Conservation (phyloP, 1,284 basidiomycete species). For the Volvariella surrecta region DNA sequence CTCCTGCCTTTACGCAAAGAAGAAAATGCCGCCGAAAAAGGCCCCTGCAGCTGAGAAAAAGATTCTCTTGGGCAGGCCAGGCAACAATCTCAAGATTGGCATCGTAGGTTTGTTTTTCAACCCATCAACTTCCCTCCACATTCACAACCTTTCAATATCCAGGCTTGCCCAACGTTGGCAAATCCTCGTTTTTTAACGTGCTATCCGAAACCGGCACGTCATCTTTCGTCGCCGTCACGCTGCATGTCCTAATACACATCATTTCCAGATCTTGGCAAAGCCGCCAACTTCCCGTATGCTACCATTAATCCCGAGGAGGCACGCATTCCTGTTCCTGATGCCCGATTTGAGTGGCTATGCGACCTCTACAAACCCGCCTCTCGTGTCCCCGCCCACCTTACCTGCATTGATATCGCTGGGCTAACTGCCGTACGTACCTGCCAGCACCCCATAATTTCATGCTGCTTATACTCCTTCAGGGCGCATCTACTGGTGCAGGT, state of each 20-base stretch:
- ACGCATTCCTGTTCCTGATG: constrained; percentile 95
- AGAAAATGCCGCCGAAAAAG: constrained; percentile 85
- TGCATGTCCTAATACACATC: constrained; percentile 7
- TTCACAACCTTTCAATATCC: constrained; percentile 9
- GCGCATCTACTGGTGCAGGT: constrained; percentile 96
- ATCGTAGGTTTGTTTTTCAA: constrained; percentile 77
- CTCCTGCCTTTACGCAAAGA: constrained; percentile 25
- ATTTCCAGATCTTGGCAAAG: constrained; percentile 81
- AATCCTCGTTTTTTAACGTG: constrained; percentile 93
- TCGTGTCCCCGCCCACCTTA: constrained; percentile 90
- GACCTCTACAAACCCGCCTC: constrained; percentile 86
- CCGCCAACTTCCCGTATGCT: constrained; percentile 98
- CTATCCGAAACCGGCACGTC: constrained; percentile 78
- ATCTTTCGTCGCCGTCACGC: constrained; percentile 4
- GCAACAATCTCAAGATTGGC: constrained; percentile 93
- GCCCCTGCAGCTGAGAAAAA: constrained; percentile 73
- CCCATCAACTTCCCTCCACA: constrained; percentile 12
- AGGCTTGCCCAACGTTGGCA: constrained; percentile 92
- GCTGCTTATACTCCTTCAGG: constrained; percentile 32
- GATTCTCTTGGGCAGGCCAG: constrained; percentile 77
- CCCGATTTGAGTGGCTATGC: constrained; percentile 92
- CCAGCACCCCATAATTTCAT: constrained; percentile 1
- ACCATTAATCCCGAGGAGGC: constrained; percentile 93
- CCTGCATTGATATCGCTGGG: constrained; percentile 98
- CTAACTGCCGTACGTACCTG: constrained; percentile 70